Evolutionary conservation across 352 stramenopile genomes (phyloP).

Genomic region (Phytophthora meadii): DNA sequence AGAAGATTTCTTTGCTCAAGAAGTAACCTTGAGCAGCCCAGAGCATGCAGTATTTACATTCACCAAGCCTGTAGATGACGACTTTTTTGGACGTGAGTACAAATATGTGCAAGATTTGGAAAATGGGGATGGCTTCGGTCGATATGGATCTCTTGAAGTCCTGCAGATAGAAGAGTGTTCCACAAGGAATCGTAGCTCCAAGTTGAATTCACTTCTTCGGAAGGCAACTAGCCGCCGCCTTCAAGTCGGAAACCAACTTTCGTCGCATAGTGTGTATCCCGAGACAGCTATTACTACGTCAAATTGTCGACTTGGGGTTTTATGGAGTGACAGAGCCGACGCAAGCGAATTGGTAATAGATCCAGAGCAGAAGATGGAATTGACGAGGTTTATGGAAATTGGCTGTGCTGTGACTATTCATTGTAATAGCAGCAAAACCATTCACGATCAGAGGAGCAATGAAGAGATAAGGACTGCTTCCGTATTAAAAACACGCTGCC

Average conservation of each 20-base stretch:
- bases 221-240: constrained; percentile 4
- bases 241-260: constrained; percentile 7
- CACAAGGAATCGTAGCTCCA: constrained; percentile 1
- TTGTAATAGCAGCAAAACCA: background rate
- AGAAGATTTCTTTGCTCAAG: background rate
- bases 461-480: background rate
- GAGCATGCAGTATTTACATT: constrained; percentile 10
- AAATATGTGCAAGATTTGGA: constrained; percentile 7
- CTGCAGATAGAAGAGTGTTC: background rate
- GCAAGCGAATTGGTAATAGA: constrained; percentile 2
- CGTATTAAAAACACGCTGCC: background rate
- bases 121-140: constrained; percentile 20
- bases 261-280: constrained; percentile 12
- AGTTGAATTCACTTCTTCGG: constrained; percentile 8
- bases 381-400: constrained; percentile 1
- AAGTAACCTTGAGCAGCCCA: background rate
- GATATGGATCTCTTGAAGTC: constrained; percentile 8
- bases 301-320: constrained; percentile 44
- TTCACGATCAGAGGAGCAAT: background rate
- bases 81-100: constrained; percentile 18
- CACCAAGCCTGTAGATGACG: constrained; percentile 13
- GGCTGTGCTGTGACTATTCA: background rate
- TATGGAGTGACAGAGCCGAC: constrained; percentile 5
- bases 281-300: constrained; percentile 52
- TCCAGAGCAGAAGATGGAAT: background rate